These are phyloP conservation scores for Penicillium sp. DNA, from an alignment of 2,329 filamentous ascomycete genomes.

Conservation along the genomic window DNA sequence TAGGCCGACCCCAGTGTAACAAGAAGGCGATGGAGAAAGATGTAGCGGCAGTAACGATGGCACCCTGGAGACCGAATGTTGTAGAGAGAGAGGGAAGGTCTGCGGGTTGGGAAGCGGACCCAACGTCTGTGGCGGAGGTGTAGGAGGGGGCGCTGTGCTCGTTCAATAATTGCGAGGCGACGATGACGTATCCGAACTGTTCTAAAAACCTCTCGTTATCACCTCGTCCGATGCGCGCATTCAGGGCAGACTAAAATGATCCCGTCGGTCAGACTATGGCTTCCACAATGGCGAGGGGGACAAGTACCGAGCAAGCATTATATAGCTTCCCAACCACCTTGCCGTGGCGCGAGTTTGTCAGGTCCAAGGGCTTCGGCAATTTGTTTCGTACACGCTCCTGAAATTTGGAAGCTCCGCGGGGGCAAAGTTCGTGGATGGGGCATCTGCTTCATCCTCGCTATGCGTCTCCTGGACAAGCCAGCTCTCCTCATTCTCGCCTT, in stretches of 20 bases:
- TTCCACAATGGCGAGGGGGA: background rate
- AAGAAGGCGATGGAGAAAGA: constrained; percentile 62
- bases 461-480: constrained; percentile 34
- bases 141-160: constrained; percentile 48
- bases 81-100: constrained; percentile 36
- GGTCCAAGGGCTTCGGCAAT: constrained; percentile 46
- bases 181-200: constrained; percentile 86
- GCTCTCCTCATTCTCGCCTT: constrained; percentile 43
- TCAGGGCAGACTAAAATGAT: constrained; percentile 29
- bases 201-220: constrained; percentile 85
- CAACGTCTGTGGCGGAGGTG: constrained; percentile 34
- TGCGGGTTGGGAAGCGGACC: constrained; percentile 27
- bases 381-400: constrained; percentile 47
- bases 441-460: constrained; percentile 27
- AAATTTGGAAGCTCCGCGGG: constrained; percentile 47
- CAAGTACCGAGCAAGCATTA: constrained; percentile 44
- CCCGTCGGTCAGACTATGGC: constrained; percentile 9
- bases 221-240: constrained; percentile 57
- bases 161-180: constrained; percentile 82
- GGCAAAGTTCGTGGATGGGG: constrained; percentile 42
- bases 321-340: constrained; percentile 40
- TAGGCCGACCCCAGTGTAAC: constrained; percentile 63
- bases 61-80: constrained; percentile 58
- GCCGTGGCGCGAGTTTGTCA: constrained; percentile 28
- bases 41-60: constrained; percentile 57